These are phyloP conservation scores for Paxillus ammoniavirescens DNA, from an alignment of 768 basidiomycete genomes.

Conservation along the genomic window DNA sequence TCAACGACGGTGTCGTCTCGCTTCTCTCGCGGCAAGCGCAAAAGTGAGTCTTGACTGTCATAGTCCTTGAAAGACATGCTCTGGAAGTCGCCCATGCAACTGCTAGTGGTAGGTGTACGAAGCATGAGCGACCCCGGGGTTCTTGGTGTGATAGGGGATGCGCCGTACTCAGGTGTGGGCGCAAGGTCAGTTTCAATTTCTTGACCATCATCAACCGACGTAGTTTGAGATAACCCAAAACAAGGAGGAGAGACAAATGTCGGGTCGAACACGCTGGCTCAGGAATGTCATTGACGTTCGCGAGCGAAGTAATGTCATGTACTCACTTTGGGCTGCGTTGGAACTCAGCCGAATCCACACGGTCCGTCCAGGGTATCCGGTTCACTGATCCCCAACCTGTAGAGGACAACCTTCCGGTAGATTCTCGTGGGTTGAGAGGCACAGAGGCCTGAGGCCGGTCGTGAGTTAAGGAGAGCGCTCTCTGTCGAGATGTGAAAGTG, in stretches of 20 bases:
- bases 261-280: conserved; percentile 11
- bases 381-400: conserved; percentile 25
- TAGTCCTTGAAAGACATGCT: conserved; percentile 24
- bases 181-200: conserved; percentile 38
- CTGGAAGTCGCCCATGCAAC: conserved; percentile 34
- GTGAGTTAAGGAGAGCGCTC: conserved; percentile 30
- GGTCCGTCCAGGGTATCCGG: conserved; percentile 21
- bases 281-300: conserved; percentile 4
- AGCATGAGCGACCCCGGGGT: conserved; percentile 49
- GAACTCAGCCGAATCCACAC: conserved; percentile 11
- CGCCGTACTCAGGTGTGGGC: conserved; percentile 44
- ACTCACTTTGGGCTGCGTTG: conserved; percentile 15
- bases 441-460: conserved; percentile 15
- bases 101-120: conserved; percentile 45
- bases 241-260: conserved; percentile 13
- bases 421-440: conserved; percentile 24
- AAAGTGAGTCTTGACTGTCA: conserved; percentile 19
- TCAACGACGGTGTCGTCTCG: conserved; percentile 48
- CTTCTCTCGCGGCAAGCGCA: conserved; percentile 21
- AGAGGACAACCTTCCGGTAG: conserved; percentile 27
- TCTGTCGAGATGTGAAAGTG: conserved; percentile 18
- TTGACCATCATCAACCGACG: conserved; percentile 29
- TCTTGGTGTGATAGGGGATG: conserved; percentile 51
- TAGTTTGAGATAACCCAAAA: conserved; percentile 7
- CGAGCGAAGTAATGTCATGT: background rate